These are phyloP conservation scores for Hyparrhenia diplandra DNA, from an alignment of 176 grass and related monocot genomes.

Conservation along the genomic window DNA sequence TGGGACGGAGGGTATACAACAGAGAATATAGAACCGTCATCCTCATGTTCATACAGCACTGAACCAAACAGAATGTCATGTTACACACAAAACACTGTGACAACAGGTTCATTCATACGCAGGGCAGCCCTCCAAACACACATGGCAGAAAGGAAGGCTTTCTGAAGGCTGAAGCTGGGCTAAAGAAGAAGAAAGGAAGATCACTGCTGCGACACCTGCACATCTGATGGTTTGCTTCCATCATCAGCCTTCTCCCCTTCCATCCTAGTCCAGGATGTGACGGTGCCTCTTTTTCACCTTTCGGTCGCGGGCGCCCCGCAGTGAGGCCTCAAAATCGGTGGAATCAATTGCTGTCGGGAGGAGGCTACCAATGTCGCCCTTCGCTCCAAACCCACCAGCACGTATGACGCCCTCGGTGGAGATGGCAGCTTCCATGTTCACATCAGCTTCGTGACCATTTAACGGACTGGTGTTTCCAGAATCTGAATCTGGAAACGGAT, in stretches of 20 bases:
- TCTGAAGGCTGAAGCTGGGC: not conserved
- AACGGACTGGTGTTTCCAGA: not conserved
- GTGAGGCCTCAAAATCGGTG: conserved; percentile 58
- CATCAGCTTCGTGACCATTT: conserved; percentile 20
- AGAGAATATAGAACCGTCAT: not conserved
- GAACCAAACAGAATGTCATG: not conserved
- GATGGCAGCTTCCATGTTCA: conserved; percentile 68
- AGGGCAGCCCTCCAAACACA: not conserved
- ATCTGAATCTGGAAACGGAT: not conserved
- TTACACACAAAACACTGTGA: not conserved
- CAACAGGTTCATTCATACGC: not conserved
- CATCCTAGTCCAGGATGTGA: conserved; percentile 53
- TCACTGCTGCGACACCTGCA: not conserved
- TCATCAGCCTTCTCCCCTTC: conserved; percentile 16
- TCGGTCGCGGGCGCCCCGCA: conserved; percentile 37
- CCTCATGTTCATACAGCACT: not conserved
- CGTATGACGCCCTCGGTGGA: conserved; percentile 46
- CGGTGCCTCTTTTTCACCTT: conserved; percentile 43
- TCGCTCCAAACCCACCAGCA: conserved; percentile 56
- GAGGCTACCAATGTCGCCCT: conserved; percentile 64
- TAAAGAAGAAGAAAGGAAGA: not conserved
- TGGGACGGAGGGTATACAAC: not conserved
- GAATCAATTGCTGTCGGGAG: conserved; percentile 58
- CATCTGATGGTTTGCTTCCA: conserved; percentile 5
- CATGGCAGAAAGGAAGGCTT: not conserved